Evolutionary conservation across 441 rosid species (phyloP).

Genomic region (Gossypium lobatum): DNA sequence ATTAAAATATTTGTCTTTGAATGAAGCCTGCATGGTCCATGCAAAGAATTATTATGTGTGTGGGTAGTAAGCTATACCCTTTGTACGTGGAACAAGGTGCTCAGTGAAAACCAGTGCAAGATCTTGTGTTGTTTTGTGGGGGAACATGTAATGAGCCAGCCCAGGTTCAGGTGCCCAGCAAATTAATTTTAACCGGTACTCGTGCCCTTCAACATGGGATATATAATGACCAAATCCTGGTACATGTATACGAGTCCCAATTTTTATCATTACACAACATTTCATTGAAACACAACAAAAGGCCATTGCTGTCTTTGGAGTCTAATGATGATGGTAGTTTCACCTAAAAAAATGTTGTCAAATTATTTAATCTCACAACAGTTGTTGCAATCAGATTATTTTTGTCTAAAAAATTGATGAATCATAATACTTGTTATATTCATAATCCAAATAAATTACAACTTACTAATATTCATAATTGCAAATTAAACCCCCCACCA

Average conservation of each 20-base stretch:
- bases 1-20: not conserved
- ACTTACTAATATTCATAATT: not conserved
- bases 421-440: not conserved
- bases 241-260: not conserved
- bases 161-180: no score
- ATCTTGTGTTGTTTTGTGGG: not conserved
- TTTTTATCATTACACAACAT: no score
- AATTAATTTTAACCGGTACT: not conserved
- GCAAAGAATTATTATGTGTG: not conserved
- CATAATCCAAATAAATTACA: not conserved
- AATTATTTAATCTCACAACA: not conserved
- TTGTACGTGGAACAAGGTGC: not conserved
- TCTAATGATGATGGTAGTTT: not conserved
- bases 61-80: not conserved
- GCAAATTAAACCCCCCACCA: not conserved
- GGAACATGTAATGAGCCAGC: not conserved
- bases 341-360: not conserved
- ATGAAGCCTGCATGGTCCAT: not conserved
- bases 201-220: not conserved
- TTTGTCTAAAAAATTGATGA: not conserved
- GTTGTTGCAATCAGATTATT: not conserved
- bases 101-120: not conserved
- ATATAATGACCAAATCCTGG: not conserved
- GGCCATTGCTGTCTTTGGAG: not conserved
- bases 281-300: not conserved